Conservation (phyloP, 108 stramenopile genomes). For the Epithemia pelagica region DNA sequence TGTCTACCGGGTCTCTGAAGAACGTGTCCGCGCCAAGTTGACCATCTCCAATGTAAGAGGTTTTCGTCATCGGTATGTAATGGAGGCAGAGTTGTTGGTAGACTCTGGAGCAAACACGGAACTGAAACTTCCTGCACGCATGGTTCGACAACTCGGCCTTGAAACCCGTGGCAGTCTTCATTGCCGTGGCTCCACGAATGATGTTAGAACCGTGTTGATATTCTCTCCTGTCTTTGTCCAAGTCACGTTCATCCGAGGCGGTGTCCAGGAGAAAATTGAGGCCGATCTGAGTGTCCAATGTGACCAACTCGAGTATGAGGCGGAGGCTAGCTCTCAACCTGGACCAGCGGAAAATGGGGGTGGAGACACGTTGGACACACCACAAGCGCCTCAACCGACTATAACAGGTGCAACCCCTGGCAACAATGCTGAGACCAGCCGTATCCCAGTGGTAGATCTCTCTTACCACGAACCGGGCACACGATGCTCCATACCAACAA, state of each 20-base stretch:
- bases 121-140: constrained; percentile 6
- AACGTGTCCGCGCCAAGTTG: neutral
- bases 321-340: neutral
- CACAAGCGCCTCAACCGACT: neutral
- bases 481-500: neutral
- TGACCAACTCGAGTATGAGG: neutral
- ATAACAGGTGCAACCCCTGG: neutral
- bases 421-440: neutral
- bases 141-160: neutral
- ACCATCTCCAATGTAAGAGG: neutral
- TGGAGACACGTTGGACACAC: neutral
- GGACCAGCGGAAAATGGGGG: neutral
- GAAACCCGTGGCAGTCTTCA: neutral
- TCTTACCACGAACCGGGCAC: neutral
- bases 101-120: constrained; percentile 4
- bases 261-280: neutral
- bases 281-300: neutral
- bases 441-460: neutral
- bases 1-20: neutral
- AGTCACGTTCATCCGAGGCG: neutral
- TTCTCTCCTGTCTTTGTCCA: neutral
- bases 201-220: neutral
- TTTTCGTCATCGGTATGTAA: neutral
- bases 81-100: constrained; percentile 5
- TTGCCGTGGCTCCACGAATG: neutral